Conservation (phyloP, 805 yeast genomes). For the Candida sithepensis region DNA sequence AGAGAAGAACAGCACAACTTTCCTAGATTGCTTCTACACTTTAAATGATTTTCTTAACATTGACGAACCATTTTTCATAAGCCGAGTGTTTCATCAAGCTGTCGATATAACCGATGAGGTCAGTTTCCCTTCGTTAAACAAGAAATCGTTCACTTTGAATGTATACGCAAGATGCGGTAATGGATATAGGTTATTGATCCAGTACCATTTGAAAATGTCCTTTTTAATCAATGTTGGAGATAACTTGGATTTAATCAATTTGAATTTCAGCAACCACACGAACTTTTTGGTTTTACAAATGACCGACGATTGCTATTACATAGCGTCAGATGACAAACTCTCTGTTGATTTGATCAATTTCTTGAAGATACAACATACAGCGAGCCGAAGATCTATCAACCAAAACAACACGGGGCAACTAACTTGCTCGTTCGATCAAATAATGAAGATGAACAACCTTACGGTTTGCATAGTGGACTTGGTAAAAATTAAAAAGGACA, state of each 20-base stretch:
- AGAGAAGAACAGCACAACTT: slow-evolving; percentile 22
- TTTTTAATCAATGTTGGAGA: slow-evolving; percentile 32
- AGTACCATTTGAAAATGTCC: slow-evolving; percentile 27
- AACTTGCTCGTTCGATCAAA: slow-evolving; percentile 37
- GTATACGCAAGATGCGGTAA: slow-evolving; percentile 14
- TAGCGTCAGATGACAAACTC: slow-evolving; percentile 12
- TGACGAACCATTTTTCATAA: slow-evolving; percentile 32
- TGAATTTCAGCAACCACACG: slow-evolving; percentile 15
- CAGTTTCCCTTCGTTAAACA: slow-evolving; percentile 14
- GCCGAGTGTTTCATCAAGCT: slow-evolving; percentile 29
- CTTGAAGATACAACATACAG: slow-evolving; percentile 7
- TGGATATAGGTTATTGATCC: slow-evolving; percentile 25
- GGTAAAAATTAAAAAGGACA: slow-evolving; percentile 13
- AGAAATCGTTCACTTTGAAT: slow-evolving; percentile 24
- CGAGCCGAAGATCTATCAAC: background rate
- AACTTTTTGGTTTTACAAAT: slow-evolving; percentile 28
- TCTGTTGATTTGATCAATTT: slow-evolving; percentile 10
- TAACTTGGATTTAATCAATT: slow-evolving; percentile 18
- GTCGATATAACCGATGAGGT: slow-evolving; percentile 26
- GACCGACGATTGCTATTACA: slow-evolving; percentile 32
- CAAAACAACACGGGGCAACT: slow-evolving; percentile 13
- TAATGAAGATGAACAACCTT: slow-evolving; percentile 39
- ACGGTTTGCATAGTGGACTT: slow-evolving; percentile 36
- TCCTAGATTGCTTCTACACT: slow-evolving; percentile 35
- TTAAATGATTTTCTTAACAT: slow-evolving; percentile 27